A percentile compares a stretch with the other conserved stretches of the same genome.
These are phyloP conservation scores for Colletotrichum chlorophyti DNA, from an alignment of 2,329 filamentous ascomycete species.

Conservation along the genomic window DNA sequence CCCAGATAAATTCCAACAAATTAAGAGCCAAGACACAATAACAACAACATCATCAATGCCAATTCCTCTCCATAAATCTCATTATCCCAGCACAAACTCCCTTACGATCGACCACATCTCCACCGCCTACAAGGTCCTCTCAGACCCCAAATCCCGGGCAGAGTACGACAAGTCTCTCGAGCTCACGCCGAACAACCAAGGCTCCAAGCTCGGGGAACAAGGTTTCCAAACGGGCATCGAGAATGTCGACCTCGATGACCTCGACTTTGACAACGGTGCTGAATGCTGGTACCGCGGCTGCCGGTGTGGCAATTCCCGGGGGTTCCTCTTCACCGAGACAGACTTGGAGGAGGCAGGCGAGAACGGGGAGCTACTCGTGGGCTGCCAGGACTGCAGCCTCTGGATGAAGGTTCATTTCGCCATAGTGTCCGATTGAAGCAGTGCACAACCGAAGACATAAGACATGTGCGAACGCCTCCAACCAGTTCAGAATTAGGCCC, in stretches of 20 bases:
- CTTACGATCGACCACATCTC: slow-evolving; percentile 71
- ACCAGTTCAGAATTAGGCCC: not conserved
- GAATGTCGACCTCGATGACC: slow-evolving; percentile 70
- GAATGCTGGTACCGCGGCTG: slow-evolving; percentile 63
- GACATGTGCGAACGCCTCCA: no score
- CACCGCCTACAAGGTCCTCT: slow-evolving; percentile 63
- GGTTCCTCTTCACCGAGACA: slow-evolving; percentile 63
- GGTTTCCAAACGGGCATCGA: slow-evolving; percentile 66
- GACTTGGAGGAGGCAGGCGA: slow-evolving; percentile 66
- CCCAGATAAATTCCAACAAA: slow-evolving; percentile 60
- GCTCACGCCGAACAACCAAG: slow-evolving; percentile 36
- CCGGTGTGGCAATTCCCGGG: slow-evolving; percentile 68
- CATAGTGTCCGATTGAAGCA: slow-evolving; percentile 50
- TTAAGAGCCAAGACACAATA: slow-evolving; percentile 15
- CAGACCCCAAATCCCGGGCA: slow-evolving; percentile 52
- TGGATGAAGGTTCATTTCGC: slow-evolving; percentile 72
- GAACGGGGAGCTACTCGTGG: slow-evolving; percentile 67
- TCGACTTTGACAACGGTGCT: slow-evolving; percentile 55
- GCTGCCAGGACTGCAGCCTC: slow-evolving; percentile 70
- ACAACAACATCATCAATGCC: slow-evolving; percentile 22
- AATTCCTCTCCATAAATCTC: not conserved
- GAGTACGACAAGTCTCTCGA: slow-evolving; percentile 62
- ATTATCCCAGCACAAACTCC: not conserved
- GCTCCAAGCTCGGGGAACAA: slow-evolving; percentile 30
- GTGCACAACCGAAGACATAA: no score